Evolutionary conservation across 129 eudicot genomes (phyloP).

Genomic region (Centrapalus pauciflorus): DNA sequence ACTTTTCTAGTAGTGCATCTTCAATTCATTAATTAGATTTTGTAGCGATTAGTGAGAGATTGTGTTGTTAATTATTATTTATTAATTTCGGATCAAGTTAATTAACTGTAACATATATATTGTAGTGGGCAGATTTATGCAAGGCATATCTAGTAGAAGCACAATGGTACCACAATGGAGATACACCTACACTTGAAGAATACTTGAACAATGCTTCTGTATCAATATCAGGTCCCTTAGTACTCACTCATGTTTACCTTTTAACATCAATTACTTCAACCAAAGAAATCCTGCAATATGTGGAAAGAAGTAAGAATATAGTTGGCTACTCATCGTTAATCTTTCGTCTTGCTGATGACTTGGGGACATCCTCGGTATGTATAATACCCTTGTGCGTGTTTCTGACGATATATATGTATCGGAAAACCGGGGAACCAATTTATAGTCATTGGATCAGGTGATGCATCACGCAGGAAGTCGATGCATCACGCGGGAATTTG

Average conservation of each 20-base stretch:
- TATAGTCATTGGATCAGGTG: too few relatives aligned
- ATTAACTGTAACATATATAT: too few relatives aligned
- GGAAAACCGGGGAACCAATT: too few relatives aligned
- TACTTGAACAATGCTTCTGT: conserved; percentile 27
- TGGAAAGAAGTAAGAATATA: background rate
- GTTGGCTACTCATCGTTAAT: conserved; percentile 12
- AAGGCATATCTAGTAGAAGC: conserved; percentile 33
- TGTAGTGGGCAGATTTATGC: conserved; percentile 35
- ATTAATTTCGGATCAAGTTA: too few relatives aligned
- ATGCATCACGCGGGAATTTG: too few relatives aligned
- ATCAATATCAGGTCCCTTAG: conserved; percentile 11
- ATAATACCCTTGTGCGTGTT: too few relatives aligned
- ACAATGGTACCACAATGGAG: conserved; percentile 17
- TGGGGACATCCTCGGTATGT: conserved; percentile 32
- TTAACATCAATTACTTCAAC: background rate
- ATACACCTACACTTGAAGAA: conserved; percentile 30
- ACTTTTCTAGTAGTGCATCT: too few relatives aligned
- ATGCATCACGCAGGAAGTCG: too few relatives aligned
- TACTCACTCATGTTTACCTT: conserved; percentile 16
- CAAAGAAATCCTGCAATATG: conserved; percentile 1
- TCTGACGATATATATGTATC: too few relatives aligned
- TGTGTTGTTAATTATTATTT: too few relatives aligned
- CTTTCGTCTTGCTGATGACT: conserved; percentile 33
- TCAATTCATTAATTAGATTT: too few relatives aligned
- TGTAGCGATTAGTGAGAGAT: too few relatives aligned